phyloP scores from a whole-genome alignment of 2,329 filamentous ascomycete species.

The Fusarium sororula region DNA sequence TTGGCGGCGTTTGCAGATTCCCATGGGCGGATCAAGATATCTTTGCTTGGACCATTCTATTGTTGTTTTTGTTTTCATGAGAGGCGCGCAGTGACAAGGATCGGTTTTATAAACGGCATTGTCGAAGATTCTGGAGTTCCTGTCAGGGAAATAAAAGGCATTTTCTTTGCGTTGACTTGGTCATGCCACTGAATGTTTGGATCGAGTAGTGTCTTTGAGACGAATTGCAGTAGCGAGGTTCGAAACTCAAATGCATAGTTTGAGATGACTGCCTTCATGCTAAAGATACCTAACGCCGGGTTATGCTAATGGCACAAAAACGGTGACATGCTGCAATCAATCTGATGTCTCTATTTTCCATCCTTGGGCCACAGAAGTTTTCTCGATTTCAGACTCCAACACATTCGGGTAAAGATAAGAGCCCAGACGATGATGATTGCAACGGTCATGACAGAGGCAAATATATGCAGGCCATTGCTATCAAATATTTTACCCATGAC shows the following conservation, averaged over 20 bases:
- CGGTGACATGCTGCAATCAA: neutral
- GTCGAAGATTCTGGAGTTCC: neutral
- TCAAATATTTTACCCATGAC: constrained; percentile 72
- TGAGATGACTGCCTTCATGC: neutral
- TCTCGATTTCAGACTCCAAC: constrained; percentile 70
- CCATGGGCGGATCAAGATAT: constrained; percentile 4
- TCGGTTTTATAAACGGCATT: neutral
- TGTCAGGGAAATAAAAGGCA: neutral
- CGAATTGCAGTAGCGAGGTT: neutral
- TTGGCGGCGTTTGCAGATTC: constrained; percentile 37
- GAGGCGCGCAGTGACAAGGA: neutral
- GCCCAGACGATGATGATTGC: constrained; percentile 73
- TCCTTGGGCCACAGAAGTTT: constrained; percentile 83
- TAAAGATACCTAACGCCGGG: neutral
- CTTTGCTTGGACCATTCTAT: constrained; percentile 5
- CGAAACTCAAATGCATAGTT: neutral
- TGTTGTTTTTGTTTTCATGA: constrained; percentile 6
- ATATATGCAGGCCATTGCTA: constrained; percentile 67
- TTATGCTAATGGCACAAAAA: neutral
- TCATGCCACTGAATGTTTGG: neutral
- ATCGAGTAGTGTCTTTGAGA: neutral
- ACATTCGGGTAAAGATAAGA: constrained; percentile 74
- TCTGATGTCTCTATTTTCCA: constrained; percentile 2
- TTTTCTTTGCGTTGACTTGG: neutral
- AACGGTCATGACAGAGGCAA: constrained; percentile 74